Percentiles rank a stretch among this genome's conserved stretches.
Evolutionary conservation across 148 eudicot species (phyloP).

Genomic region (Fagopyrum esculentum): DNA sequence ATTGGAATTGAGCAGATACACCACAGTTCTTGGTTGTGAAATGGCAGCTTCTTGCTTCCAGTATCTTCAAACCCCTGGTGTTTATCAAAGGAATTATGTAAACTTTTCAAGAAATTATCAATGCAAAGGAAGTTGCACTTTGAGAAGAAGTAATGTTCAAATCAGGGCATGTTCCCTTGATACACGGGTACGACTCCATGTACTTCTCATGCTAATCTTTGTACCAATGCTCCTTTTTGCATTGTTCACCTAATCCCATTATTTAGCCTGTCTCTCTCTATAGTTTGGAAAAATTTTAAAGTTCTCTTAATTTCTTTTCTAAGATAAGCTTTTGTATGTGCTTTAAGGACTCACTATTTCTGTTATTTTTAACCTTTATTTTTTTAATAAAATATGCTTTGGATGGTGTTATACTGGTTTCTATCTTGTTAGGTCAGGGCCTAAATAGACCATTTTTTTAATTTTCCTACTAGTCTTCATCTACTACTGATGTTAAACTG

Average conservation of each 20-base stretch:
- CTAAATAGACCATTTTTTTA: neutral
- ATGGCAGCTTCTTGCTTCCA: conserved; percentile 11
- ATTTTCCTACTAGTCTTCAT: neutral
- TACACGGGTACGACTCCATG: neutral
- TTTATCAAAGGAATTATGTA: neutral
- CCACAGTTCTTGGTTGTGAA: neutral
- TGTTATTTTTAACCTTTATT: neutral
- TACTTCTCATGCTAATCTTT: neutral
- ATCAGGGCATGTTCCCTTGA: neutral
- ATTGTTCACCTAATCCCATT: neutral
- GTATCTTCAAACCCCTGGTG: neutral
- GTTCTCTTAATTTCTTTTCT: neutral
- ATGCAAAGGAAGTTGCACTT: neutral
- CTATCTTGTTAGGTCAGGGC: neutral
- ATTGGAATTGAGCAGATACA: neutral
- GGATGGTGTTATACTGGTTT: neutral
- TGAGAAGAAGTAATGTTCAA: conserved; percentile 10
- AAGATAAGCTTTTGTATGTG: neutral
- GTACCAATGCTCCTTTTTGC: neutral
- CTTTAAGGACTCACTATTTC: neutral
- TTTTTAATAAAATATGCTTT: neutral
- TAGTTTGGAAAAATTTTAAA: neutral
- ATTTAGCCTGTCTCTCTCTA: neutral
- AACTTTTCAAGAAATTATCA: neutral
- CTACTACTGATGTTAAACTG: neutral